Base-by-base conservation (phyloP, 352 stramenopile species). In the Pythium plurisporium region DNA sequence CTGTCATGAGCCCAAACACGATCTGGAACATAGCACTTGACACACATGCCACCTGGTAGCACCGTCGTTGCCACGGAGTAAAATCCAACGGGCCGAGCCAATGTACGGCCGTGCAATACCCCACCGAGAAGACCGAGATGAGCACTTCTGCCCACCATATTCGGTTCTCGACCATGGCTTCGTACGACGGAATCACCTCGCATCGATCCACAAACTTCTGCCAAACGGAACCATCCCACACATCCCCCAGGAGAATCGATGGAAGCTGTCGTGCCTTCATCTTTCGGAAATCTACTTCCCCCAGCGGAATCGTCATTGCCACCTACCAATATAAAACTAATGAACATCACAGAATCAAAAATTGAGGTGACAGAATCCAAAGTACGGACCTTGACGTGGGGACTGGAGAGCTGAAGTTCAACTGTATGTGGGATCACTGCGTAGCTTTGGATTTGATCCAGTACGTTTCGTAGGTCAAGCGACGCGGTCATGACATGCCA, bases 41-140 rank as follows among this genome's bases (percentile, higher is more conserved):
- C 15, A 69, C 25, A 37, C 74, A 82, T 9, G 72, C 71, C 30
- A 72, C 23, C 30, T 73, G 55, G 19, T 80, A 72, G 29, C 52
- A 72, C 29, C 74, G 64, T 27, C 53, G 60, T 59, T 87, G 74
- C 74, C 74, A 79, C 44, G 25, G 37, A 2, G 72, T 82, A 40
- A 87, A 78, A 25, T 79, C 72, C 2, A 87, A 64, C 6, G 72
- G 70, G 4, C 74, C 74, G 15, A 87, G 70, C 74, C 74, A 81
- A 51, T 70, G 62, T 48, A 77, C 70, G 4, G 70, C 62, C 5
- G 58, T 30, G 19, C 53, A 67, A 43, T 84, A 84, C 11, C 63
- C 58, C 26, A 81, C 59, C 5, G 72, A 81, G 26, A 84, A 75
- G n/a, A 81, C 58, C 25, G 74, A 58, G 45, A 84, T 67, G 55